phyloP scores from a whole-genome alignment of 192 early-diverging fungal species.

The Podila minutissima region DNA sequence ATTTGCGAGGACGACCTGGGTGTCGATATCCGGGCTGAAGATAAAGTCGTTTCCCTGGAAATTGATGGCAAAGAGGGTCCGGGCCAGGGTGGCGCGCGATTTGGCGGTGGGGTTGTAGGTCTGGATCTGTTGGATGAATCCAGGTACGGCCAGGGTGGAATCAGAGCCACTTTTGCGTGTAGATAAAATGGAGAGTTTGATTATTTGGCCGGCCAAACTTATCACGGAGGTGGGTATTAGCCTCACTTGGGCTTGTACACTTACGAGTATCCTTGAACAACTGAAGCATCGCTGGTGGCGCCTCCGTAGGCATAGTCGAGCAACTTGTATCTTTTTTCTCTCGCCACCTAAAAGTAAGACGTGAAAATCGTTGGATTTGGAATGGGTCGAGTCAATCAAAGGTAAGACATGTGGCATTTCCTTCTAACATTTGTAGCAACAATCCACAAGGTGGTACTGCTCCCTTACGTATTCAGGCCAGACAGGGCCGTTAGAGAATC shows the following conservation, averaged over 20 bases:
- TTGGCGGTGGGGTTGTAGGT: background rate
- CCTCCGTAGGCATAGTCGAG: constrained; percentile 55
- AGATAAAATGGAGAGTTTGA: background rate
- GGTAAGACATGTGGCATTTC: background rate
- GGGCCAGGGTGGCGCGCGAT: background rate
- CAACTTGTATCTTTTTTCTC: constrained; percentile 16
- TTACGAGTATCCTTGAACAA: constrained; percentile 32
- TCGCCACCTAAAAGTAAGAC: constrained; percentile 15
- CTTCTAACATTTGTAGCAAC: background rate
- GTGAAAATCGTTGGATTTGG: background rate
- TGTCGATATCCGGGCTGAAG: constrained; percentile 11
- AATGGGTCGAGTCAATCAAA: background rate
- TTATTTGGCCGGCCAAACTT: background rate
- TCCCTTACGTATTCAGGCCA: constrained; percentile 56
- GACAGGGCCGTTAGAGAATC: constrained; percentile 58
- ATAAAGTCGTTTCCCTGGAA: constrained; percentile 48
- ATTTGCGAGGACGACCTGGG: constrained; percentile 3
- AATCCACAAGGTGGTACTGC: background rate
- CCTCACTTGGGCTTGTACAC: background rate
- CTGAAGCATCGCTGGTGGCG: constrained; percentile 41
- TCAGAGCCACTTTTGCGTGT: background rate
- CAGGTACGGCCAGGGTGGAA: constrained; percentile 26
- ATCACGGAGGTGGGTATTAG: no score
- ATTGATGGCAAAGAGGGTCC: constrained; percentile 22
- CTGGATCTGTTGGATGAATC: constrained; percentile 40